Percentiles rank a stretch among this genome's conserved stretches.
phyloP scores from a whole-genome alignment of 73 alveolate genomes.

The Stentor coeruleus region DNA sequence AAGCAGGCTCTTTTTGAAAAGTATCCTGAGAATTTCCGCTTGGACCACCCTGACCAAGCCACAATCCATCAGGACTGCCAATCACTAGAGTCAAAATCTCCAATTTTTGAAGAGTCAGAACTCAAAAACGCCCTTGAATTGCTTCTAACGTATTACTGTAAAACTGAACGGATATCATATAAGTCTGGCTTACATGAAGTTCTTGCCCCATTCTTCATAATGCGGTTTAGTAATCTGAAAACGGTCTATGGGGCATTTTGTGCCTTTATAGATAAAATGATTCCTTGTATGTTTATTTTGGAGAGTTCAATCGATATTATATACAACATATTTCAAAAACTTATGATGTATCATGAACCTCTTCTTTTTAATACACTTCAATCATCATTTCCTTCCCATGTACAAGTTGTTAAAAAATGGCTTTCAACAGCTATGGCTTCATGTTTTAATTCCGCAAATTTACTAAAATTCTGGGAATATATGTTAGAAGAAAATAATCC shows the following conservation, averaged over 20 bases:
- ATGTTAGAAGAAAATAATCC: neutral
- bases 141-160: constrained; percentile 27
- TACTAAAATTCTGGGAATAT: constrained; percentile 17
- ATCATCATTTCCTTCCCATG: neutral
- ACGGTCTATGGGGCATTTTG: constrained; percentile 24
- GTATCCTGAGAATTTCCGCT: neutral
- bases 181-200: constrained; percentile 23
- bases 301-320: neutral
- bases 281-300: neutral
- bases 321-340: constrained; percentile 10
- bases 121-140: constrained; percentile 24
- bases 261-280: constrained; percentile 10
- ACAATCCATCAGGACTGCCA: constrained; percentile 28
- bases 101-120: constrained; percentile 23
- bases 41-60: constrained; percentile 27
- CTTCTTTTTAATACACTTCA: neutral
- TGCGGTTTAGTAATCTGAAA: constrained; percentile 9
- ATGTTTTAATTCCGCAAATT: neutral
- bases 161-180: neutral
- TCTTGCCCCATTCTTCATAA: constrained; percentile 26
- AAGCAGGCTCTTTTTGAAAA: constrained; percentile 21
- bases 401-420: constrained; percentile 3
- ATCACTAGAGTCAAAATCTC: neutral
- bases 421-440: constrained; percentile 1
- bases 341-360: constrained; percentile 27